Evolutionary conservation across 129 eudicot species (phyloP).

Genomic region (Deinandra increscens): DNA sequence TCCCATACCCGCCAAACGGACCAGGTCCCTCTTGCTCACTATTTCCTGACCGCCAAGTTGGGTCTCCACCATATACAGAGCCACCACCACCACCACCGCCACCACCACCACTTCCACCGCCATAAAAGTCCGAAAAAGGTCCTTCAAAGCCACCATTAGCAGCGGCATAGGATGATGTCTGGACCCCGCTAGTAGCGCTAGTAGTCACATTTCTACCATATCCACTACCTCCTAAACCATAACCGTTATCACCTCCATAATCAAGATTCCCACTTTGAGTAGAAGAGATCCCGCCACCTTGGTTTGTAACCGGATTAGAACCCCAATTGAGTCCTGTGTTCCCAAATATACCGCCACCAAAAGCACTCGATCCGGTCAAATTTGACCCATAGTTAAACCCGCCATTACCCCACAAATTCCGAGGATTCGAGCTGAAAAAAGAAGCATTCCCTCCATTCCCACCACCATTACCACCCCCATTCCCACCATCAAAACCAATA

Average conservation of each 20-base stretch:
- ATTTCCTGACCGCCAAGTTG: slow-evolving; percentile 57
- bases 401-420: slow-evolving; percentile 61
- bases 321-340: slow-evolving; percentile 57
- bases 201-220: slow-evolving; percentile 51
- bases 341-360: slow-evolving; percentile 51
- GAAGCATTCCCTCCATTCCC: slow-evolving; percentile 54
- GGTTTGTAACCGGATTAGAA: slow-evolving; percentile 27
- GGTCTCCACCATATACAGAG: slow-evolving; percentile 56
- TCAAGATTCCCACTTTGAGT: slow-evolving; percentile 55
- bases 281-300: slow-evolving; percentile 30
- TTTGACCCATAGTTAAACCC: slow-evolving; percentile 51
- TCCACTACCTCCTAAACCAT: slow-evolving; percentile 51
- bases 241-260: slow-evolving; percentile 50
- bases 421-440: slow-evolving; percentile 52
- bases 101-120: slow-evolving; percentile 29
- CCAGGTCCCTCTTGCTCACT: slow-evolving; percentile 59
- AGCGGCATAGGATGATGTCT: slow-evolving; percentile 39
- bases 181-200: slow-evolving; percentile 35
- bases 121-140: slow-evolving; percentile 56
- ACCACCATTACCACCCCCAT: slow-evolving; percentile 22
- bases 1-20: slow-evolving; percentile 57
- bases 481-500: slow-evolving; percentile 47
- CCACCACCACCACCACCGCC: slow-evolving; percentile 41
- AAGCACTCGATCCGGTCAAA: slow-evolving; percentile 39
- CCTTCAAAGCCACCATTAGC: slow-evolving; percentile 58